These are phyloP conservation scores for Capsella bursapastoris DNA, from an alignment of 345 rosid genomes.

Conservation along the genomic window DNA sequence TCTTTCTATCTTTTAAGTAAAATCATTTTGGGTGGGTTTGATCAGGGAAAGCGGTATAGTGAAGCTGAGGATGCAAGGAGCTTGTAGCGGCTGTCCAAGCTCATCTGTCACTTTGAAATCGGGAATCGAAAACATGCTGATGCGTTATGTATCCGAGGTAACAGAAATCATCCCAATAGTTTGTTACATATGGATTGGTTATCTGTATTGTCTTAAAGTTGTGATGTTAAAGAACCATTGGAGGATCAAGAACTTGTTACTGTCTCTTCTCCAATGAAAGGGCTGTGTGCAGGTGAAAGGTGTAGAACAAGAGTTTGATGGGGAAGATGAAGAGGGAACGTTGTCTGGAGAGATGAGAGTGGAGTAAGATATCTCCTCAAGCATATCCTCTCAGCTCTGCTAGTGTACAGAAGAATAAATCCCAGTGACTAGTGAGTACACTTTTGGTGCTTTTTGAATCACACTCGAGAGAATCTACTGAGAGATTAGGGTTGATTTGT, in stretches of 20 bases:
- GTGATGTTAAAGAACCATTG: neutral
- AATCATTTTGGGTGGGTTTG: constrained; percentile 10
- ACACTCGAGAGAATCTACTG: neutral
- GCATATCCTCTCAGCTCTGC: constrained; percentile 1
- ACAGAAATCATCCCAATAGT: constrained; percentile 13
- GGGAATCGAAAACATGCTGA: constrained; percentile 98
- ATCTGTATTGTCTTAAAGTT: neutral
- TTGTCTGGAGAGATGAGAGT: constrained; percentile 63
- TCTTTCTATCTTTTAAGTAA: neutral
- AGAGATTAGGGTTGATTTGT: constrained; percentile 16
- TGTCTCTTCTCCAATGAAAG: constrained; percentile 6
- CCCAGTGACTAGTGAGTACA: constrained; percentile 1
- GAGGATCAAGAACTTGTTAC: constrained; percentile 12
- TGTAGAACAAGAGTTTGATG: constrained; percentile 89
- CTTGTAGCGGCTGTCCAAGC: constrained; percentile 98
- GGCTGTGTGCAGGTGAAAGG: constrained; percentile 68
- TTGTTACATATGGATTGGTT: neutral
- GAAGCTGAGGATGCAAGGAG: constrained; percentile 93
- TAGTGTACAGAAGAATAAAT: constrained; percentile 31
- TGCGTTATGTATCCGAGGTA: constrained; percentile 98
- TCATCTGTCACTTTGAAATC: constrained; percentile 96
- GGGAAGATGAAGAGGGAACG: constrained; percentile 59
- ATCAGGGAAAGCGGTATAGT: constrained; percentile 85
- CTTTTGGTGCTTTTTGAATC: constrained; percentile 8
- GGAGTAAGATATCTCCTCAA: constrained; percentile 29